These are phyloP conservation scores for Cicer judaicum DNA, from an alignment of 306 rosid species.

Conservation along the genomic window DNA sequence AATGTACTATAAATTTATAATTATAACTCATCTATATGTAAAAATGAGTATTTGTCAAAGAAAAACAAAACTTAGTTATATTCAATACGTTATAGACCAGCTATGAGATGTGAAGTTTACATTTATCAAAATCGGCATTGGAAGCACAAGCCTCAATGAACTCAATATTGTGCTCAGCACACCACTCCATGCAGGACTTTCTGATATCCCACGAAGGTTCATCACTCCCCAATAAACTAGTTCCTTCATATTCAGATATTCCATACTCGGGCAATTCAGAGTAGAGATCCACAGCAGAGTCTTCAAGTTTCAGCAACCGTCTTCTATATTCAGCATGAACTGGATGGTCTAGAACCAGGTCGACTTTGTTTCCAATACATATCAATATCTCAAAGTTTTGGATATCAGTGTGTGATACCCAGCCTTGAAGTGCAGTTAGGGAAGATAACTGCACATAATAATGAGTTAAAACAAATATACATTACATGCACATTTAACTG, in stretches of 20 bases:
- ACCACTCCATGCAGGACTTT: constrained; percentile 78
- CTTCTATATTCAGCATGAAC: constrained; percentile 80
- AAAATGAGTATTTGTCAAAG: constrained; percentile 22
- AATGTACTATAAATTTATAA: neutral
- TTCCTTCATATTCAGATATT: constrained; percentile 81
- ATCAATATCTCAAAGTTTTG: constrained; percentile 72
- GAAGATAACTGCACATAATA: constrained; percentile 67
- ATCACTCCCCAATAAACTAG: constrained; percentile 71
- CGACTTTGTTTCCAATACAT: constrained; percentile 93
- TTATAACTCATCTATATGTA: constrained; percentile 14
- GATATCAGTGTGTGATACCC: constrained; percentile 72
- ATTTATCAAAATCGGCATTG: constrained; percentile 77
- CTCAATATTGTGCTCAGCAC: constrained; percentile 76
- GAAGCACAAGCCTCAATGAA: constrained; percentile 87
- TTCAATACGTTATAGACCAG: constrained; percentile 26
- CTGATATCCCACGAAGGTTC: constrained; percentile 60
- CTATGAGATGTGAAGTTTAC: constrained; percentile 51
- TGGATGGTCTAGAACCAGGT: constrained; percentile 78
- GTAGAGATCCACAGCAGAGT: constrained; percentile 50
- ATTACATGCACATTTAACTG: constrained; percentile 21
- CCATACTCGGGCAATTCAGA: constrained; percentile 64
- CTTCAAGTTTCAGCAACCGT: constrained; percentile 59
- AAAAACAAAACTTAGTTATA: constrained; percentile 10
- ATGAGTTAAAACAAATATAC: constrained; percentile 8
- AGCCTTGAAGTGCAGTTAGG: constrained; percentile 64